Conservation (phyloP, 805 yeast species). For the Candida nemodendra region DNA sequence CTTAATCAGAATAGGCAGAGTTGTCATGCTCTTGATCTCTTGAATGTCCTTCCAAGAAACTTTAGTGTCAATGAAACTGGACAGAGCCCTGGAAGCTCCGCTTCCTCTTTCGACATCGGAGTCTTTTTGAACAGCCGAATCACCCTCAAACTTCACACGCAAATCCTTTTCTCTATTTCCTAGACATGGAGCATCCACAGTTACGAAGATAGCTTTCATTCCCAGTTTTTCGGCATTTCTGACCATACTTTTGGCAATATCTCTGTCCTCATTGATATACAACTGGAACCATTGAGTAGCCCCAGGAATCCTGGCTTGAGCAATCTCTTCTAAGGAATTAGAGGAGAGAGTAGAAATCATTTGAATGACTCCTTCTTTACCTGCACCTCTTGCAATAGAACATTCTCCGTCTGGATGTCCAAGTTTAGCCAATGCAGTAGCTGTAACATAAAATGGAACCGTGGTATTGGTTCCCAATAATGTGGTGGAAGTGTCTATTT, state of each 20-base stretch:
- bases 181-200: conserved; percentile 90
- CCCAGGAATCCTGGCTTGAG: conserved; percentile 59
- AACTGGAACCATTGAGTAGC: conserved; percentile 90
- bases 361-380: conserved; percentile 66
- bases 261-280: conserved; percentile 76
- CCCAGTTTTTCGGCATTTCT: conserved; percentile 72
- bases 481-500: conserved; percentile 65
- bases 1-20: conserved; percentile 68
- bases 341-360: conserved; percentile 94
- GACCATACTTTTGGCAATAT: conserved; percentile 59
- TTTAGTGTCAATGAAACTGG: conserved; percentile 77
- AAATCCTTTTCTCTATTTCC: conserved; percentile 80
- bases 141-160: conserved; percentile 33
- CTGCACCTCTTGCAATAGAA: conserved; percentile 82
- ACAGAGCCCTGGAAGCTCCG: conserved; percentile 86
- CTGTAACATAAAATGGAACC: conserved; percentile 85
- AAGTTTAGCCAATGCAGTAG: conserved; percentile 88
- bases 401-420: conserved; percentile 95
- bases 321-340: conserved; percentile 82
- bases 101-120: conserved; percentile 59
- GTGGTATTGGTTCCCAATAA: conserved; percentile 70
- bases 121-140: conserved; percentile 44
- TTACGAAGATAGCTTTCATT: conserved; percentile 77
- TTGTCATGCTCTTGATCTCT: conserved; percentile 53
- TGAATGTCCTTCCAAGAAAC: conserved; percentile 65